Conservation (phyloP, 1,284 basidiomycete species). For the Moesziomyces parantarcticus region DNA sequence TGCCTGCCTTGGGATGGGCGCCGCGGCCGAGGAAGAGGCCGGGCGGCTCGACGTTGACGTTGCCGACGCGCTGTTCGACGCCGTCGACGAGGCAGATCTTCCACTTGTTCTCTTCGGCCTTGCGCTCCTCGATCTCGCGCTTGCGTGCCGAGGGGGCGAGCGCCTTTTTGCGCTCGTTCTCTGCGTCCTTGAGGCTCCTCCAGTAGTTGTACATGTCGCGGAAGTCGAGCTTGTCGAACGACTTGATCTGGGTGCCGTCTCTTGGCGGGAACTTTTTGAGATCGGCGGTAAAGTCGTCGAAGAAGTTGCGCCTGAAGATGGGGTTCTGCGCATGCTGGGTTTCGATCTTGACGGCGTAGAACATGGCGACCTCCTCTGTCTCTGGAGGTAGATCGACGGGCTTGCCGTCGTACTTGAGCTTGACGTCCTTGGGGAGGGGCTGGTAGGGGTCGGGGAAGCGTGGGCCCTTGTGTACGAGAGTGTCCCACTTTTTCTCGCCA, state of each 20-base stretch:
- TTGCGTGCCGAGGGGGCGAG: conserved; percentile 72
- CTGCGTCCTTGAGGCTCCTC: conserved; percentile 73
- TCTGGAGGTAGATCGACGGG: conserved; percentile 82
- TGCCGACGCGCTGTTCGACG: conserved; percentile 96
- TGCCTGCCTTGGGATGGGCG: conserved; percentile 97
- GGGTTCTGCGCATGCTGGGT: conserved; percentile 90
- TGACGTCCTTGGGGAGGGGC: conserved; percentile 83
- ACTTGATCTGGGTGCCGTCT: conserved; percentile 80
- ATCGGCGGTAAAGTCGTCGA: conserved; percentile 85
- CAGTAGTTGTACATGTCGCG: conserved; percentile 92
- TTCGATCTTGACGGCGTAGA: conserved; percentile 92
- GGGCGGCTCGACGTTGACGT: conserved; percentile 97
- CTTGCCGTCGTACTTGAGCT: conserved; percentile 94
- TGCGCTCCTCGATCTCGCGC: conserved; percentile 81
- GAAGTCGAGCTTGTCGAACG: conserved; percentile 89
- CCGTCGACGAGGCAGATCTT: conserved; percentile 88
- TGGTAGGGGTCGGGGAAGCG: conserved; percentile 95
- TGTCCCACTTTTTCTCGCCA: conserved; percentile 79
- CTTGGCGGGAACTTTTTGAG: conserved; percentile 82
- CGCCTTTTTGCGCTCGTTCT: conserved; percentile 91
- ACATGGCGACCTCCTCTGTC: conserved; percentile 95
- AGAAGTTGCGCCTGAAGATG: conserved; percentile 95
- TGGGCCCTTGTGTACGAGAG: conserved; percentile 91
- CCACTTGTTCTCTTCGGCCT: conserved; percentile 88
- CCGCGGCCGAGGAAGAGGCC: conserved; percentile 97